Percentiles rank a stretch among this genome's conserved stretches.
These are phyloP conservation scores for Hypericum androsaemum DNA, from an alignment of 345 rosid species.

Conservation along the genomic window DNA sequence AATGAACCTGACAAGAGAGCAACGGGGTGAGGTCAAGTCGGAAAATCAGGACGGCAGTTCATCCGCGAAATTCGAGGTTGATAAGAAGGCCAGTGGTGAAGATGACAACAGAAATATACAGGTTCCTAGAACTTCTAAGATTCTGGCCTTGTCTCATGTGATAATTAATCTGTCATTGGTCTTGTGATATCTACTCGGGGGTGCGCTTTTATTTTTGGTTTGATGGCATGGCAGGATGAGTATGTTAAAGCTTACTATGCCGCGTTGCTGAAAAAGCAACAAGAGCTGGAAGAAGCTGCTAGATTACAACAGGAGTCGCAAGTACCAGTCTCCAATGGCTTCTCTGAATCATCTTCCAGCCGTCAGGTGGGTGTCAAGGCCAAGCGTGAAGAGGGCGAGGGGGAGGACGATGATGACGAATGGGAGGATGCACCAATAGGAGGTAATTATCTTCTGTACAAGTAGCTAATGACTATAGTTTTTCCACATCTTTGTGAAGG, in stretches of 20 bases:
- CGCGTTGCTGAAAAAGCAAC: slow-evolving; percentile 50
- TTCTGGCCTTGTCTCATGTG: no score
- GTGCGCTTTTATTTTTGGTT: background rate
- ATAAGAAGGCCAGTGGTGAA: slow-evolving; percentile 46
- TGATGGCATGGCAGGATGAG: slow-evolving; percentile 47
- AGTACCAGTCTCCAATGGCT: slow-evolving; percentile 19
- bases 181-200: background rate
- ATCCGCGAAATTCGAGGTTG: slow-evolving; percentile 42
- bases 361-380: slow-evolving; percentile 73
- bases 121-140: slow-evolving; percentile 17
- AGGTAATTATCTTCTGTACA: slow-evolving; percentile 26
- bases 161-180: background rate
- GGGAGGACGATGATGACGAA: slow-evolving; percentile 46
- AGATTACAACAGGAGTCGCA: slow-evolving; percentile 35
- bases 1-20: slow-evolving; percentile 85
- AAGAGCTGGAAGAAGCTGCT: slow-evolving; percentile 42
- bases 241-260: slow-evolving; percentile 70
- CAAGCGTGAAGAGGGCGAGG: slow-evolving; percentile 59
- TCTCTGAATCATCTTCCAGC: slow-evolving; percentile 26
- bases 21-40: slow-evolving; percentile 70
- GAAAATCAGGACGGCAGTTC: slow-evolving; percentile 57
- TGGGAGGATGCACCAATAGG: slow-evolving; percentile 56
- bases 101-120: slow-evolving; percentile 39
- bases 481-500: no score
- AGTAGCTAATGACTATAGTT: no score